phyloP scores from a whole-genome alignment of 345 rosid genomes.

The Garcia nutans region DNA sequence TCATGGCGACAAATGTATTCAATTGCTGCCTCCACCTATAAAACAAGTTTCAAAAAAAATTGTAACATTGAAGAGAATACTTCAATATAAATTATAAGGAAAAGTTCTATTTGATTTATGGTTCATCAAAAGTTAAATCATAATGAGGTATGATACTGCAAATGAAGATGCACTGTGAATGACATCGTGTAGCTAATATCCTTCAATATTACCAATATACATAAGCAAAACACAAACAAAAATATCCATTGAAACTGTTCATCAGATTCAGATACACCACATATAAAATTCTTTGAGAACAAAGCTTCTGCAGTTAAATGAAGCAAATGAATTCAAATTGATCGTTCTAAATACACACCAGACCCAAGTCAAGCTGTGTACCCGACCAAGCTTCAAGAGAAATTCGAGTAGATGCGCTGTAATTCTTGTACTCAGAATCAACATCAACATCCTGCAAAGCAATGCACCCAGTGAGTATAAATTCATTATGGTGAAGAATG shows the following conservation, averaged over 20 bases:
- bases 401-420: conserved; percentile 56
- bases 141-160: background rate
- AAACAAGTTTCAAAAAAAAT: conserved; percentile 19
- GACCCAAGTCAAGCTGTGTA: conserved; percentile 78
- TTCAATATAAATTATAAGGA: background rate
- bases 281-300: background rate
- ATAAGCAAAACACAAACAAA: conserved; percentile 1
- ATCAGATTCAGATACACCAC: background rate
- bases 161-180: background rate
- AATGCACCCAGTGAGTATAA: conserved; percentile 10
- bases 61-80: background rate
- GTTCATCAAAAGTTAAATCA: conserved; percentile 2
- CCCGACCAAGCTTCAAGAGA: conserved; percentile 95
- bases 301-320: background rate
- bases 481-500: background rate
- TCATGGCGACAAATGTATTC: conserved; percentile 75
- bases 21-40: conserved; percentile 75
- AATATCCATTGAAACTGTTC: background rate
- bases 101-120: background rate
- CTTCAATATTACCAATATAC: background rate
- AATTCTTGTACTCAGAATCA: conserved; percentile 61
- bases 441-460: conserved; percentile 66
- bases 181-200: background rate
- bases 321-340: conserved; percentile 7
- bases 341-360: conserved; percentile 54